These are phyloP conservation scores for Prosopis cineraria DNA, from an alignment of 306 rosid species.

Conservation along the genomic window DNA sequence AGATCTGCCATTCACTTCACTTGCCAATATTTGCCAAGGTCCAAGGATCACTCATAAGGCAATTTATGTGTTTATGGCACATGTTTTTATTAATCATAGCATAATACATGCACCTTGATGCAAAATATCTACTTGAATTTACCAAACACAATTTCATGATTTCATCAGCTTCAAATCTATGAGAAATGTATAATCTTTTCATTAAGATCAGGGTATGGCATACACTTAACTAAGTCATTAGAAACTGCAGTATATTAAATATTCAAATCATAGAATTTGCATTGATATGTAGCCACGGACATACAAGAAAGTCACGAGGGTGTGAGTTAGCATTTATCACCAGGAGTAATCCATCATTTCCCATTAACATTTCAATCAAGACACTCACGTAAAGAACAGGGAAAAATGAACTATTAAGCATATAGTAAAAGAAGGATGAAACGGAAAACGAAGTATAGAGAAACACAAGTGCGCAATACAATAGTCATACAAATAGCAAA, in stretches of 20 bases:
- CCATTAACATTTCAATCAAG: constrained; percentile 5
- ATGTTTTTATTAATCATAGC: background rate
- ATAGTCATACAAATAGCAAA: background rate
- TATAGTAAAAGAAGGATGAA: background rate
- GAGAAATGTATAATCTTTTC: background rate
- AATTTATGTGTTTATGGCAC: background rate
- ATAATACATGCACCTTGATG: background rate
- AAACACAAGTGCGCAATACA: background rate
- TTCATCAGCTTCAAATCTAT: background rate
- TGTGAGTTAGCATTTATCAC: background rate
- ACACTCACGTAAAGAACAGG: background rate
- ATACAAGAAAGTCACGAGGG: background rate
- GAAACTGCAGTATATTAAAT: background rate
- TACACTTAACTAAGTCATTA: background rate
- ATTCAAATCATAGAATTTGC: background rate
- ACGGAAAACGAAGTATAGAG: background rate
- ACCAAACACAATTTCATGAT: background rate
- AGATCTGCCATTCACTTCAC: background rate
- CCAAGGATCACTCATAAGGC: background rate
- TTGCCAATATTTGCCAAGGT: background rate
- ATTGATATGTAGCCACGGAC: background rate
- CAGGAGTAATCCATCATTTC: background rate
- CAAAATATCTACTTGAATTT: background rate
- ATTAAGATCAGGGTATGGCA: background rate
- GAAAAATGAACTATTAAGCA: constrained; percentile 7